phyloP scores from a whole-genome alignment of 164 flowering plant genomes.

The Euptelea pleiosperma region DNA sequence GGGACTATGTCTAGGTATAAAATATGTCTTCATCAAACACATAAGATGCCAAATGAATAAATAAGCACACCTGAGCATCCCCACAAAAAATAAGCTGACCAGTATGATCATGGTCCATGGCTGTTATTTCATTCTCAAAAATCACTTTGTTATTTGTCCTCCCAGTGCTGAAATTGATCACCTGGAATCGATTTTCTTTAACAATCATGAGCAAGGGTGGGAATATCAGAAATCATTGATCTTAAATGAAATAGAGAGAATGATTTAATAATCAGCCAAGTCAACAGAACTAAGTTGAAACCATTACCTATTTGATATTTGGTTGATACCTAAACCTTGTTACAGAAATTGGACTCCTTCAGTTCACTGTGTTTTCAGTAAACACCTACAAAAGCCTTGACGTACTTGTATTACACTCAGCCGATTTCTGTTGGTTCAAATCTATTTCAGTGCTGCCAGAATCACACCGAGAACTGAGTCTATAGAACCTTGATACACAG shows the following conservation, averaged over 20 bases:
- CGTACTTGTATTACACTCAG: too few relatives aligned
- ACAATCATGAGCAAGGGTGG: neutral
- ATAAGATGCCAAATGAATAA: neutral
- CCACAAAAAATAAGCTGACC: slow-evolving; percentile 95
- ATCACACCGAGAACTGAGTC: neutral
- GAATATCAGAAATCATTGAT: too few relatives aligned
- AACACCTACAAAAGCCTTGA: neutral
- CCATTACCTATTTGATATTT: neutral
- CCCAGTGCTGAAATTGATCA: slow-evolving; percentile 94
- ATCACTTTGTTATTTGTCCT: slow-evolving; percentile 52
- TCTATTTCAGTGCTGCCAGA: neutral
- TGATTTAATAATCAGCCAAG: too few relatives aligned
- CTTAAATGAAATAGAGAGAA: too few relatives aligned
- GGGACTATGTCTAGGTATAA: neutral
- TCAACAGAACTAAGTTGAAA: neutral
- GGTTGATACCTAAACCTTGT: too few relatives aligned
- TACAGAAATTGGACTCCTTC: too few relatives aligned
- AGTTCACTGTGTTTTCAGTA: too few relatives aligned
- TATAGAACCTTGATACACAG: too few relatives aligned
- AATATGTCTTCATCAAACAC: slow-evolving; percentile 5
- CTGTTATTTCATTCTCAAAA: slow-evolving; percentile 64
- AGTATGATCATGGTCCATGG: slow-evolving; percentile 94
- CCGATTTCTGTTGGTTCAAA: neutral
- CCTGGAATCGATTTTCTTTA: slow-evolving; percentile 38
- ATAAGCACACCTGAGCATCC: slow-evolving; percentile 59